A percentile compares a stretch with the other conserved stretches of the same genome.
phyloP scores from a whole-genome alignment of 1,284 basidiomycete species.

The Sanghuangporus weigelae region DNA sequence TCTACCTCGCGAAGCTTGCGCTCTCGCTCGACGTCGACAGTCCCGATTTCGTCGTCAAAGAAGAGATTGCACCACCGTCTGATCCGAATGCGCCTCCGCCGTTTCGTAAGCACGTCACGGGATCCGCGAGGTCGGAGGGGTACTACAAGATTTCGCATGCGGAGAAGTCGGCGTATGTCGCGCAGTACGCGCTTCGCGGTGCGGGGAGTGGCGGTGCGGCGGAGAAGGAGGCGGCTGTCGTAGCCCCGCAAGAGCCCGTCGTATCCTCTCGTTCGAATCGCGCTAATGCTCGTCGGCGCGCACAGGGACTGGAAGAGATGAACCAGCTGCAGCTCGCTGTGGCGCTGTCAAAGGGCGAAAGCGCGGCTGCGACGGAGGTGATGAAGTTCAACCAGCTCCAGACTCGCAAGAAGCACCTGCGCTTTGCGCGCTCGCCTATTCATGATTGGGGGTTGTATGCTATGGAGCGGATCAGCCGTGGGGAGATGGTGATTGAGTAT shows the following conservation, averaged over 20 bases:
- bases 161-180: constrained; percentile 87
- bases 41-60: constrained; percentile 23
- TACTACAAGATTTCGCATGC: constrained; percentile 91
- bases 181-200: constrained; percentile 65
- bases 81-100: constrained; percentile 33
- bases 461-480: constrained; percentile 88
- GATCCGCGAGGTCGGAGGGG: constrained; percentile 89
- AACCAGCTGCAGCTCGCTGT: constrained; percentile 77
- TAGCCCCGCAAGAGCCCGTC: constrained; percentile 42
- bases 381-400: constrained; percentile 99
- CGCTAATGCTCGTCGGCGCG: constrained; percentile 89
- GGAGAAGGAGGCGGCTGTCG: constrained; percentile 37
- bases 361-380: constrained; percentile 52
- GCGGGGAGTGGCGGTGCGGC: constrained; percentile 33
- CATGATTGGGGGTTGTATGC: constrained; percentile 98
- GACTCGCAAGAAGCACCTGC: constrained; percentile 95
- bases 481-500: constrained; percentile 99
- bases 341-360: constrained; percentile 69
- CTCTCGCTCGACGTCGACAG: constrained; percentile 31
- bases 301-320: constrained; percentile 93
- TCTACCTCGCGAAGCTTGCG: constrained; percentile 78
- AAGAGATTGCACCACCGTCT: constrained; percentile 28
- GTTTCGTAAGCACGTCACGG: constrained; percentile 69
- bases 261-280: constrained; percentile 88
- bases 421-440: constrained; percentile 93